phyloP scores from a whole-genome alignment of 208 protist genomes.

The Leishmania aethiopica region DNA sequence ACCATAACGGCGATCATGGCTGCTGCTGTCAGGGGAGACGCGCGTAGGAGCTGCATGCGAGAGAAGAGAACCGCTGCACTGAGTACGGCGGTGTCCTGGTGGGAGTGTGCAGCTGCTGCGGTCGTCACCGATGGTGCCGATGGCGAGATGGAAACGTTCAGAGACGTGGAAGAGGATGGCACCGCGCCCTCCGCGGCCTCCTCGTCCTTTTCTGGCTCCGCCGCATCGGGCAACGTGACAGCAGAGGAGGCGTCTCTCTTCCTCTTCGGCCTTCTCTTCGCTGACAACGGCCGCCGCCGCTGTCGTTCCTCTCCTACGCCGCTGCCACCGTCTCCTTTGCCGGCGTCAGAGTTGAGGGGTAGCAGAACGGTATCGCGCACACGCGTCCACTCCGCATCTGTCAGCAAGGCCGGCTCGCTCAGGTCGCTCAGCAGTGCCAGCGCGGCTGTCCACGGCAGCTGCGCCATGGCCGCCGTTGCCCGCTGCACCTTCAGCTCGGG shows the following conservation, averaged over 20 bases:
- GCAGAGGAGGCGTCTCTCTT: not conserved
- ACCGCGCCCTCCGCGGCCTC: not conserved
- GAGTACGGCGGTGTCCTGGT: no score
- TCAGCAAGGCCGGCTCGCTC: constrained; percentile 49
- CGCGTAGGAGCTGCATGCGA: constrained; percentile 45
- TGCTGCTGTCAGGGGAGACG: constrained; percentile 44
- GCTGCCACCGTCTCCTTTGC: not conserved
- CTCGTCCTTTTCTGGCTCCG: not conserved
- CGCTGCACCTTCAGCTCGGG: constrained; percentile 50
- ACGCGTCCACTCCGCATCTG: constrained; percentile 33
- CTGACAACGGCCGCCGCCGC: not conserved
- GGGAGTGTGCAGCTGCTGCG: not conserved
- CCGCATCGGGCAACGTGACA: not conserved
- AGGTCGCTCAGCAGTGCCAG: constrained; percentile 53
- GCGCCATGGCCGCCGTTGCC: constrained; percentile 40
- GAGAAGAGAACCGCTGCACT: constrained; percentile 14
- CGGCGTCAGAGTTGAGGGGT: not conserved
- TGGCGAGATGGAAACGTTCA: not conserved
- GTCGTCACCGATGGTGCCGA: not conserved
- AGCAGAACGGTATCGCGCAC: constrained; percentile 20
- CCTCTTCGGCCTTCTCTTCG: not conserved
- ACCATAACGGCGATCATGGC: constrained; percentile 67
- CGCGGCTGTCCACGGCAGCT: constrained; percentile 57
- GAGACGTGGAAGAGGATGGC: not conserved
- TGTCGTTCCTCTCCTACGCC: not conserved